phyloP scores from a whole-genome alignment of 78 protist species.

The Dictyostelium intermedium region DNA sequence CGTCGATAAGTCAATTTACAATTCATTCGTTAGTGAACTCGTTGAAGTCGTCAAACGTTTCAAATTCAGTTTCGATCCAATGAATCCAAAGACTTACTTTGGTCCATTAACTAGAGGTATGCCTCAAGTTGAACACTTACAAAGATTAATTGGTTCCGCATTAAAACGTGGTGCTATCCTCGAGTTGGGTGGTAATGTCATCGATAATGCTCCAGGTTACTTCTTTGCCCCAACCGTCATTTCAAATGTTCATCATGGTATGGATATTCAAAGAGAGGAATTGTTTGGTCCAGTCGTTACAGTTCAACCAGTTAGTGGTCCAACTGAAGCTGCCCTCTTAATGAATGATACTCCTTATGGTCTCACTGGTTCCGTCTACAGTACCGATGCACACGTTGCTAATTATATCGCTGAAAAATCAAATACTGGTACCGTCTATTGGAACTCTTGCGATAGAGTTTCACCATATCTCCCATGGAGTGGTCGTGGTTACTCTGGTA shows the following conservation, averaged over 20 bases:
- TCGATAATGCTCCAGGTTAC: conserved; percentile 62
- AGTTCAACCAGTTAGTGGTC: conserved; percentile 60
- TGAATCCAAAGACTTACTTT: conserved; percentile 58
- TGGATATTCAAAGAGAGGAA: conserved; percentile 71
- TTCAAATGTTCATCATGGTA: conserved; percentile 55
- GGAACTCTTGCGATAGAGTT: conserved; percentile 82
- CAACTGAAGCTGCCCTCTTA: conserved; percentile 31
- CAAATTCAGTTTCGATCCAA: conserved; percentile 70
- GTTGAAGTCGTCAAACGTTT: conserved; percentile 28
- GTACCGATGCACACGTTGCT: conserved; percentile 10
- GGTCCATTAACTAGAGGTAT: conserved; percentile 81
- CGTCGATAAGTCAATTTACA: conserved; percentile 69
- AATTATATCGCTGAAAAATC: conserved; percentile 15
- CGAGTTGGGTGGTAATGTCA: conserved; percentile 72
- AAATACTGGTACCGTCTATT: conserved; percentile 80
- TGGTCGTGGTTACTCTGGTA: conserved; percentile 72
- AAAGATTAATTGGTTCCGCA: conserved; percentile 23
- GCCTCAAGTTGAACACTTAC: conserved; percentile 65
- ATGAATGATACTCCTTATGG: conserved; percentile 82
- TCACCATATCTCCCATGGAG: conserved; percentile 80
- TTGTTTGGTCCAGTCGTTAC: conserved; percentile 75
- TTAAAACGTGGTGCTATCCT: conserved; percentile 65
- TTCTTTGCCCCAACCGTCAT: conserved; percentile 78
- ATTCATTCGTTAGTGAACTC: conserved; percentile 23
- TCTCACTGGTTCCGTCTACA: conserved; percentile 64